Evolutionary conservation across 2,329 filamentous ascomycete genomes (phyloP).

Genomic region (Monilinia fructigena): DNA sequence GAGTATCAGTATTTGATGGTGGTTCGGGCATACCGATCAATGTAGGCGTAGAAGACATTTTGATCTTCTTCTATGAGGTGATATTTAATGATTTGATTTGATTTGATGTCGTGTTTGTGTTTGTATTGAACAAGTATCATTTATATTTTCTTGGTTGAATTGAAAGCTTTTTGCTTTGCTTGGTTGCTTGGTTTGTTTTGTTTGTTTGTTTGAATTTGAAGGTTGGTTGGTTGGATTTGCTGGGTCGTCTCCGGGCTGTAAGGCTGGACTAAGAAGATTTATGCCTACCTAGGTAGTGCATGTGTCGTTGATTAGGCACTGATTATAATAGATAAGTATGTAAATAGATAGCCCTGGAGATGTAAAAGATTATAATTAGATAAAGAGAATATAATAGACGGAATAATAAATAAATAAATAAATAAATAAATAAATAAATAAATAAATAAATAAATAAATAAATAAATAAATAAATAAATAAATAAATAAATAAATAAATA

Average conservation of each 20-base stretch:
- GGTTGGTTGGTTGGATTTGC: not conserved
- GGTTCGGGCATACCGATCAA: constrained; percentile 83
- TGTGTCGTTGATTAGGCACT: not conserved
- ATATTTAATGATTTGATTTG: not conserved
- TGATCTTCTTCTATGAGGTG: not conserved
- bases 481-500: too few relatives aligned
- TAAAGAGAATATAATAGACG: not conserved
- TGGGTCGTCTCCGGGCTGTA: constrained; percentile 1
- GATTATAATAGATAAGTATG: not conserved
- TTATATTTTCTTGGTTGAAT: not conserved
- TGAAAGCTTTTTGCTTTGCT: not conserved
- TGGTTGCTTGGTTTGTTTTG: not conserved
- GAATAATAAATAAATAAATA: too few relatives aligned
- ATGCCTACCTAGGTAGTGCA: not conserved
- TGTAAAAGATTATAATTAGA: too few relatives aligned
- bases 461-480: too few relatives aligned
- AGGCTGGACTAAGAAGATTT: constrained; percentile 5
- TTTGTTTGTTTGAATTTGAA: not conserved
- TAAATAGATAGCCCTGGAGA: too few relatives aligned
- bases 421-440: too few relatives aligned
- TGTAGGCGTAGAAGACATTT: constrained; percentile 46
- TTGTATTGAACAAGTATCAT: not conserved
- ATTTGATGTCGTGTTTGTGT: too few relatives aligned
- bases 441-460: too few relatives aligned
- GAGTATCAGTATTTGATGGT: constrained; percentile 78